Percentiles rank a stretch among this genome's conserved stretches.
Evolutionary conservation across 495 filamentous ascomycete species (phyloP).

Genomic region (Penicillium soppii): DNA sequence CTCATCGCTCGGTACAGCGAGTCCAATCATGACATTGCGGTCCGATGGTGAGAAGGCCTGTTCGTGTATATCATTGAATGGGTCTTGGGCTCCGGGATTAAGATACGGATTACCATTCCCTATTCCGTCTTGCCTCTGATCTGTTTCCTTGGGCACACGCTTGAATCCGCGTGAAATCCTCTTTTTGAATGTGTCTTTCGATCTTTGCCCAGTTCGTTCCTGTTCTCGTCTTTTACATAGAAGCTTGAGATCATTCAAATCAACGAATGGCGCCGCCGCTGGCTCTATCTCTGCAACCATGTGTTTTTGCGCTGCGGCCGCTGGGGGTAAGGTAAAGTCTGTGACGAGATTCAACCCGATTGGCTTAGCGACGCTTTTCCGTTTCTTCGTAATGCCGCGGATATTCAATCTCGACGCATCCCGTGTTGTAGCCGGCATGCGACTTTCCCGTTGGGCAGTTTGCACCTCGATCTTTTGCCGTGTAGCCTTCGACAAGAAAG

Average conservation of each 20-base stretch:
- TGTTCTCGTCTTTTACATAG: conserved; percentile 38
- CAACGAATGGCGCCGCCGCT: conserved; percentile 27
- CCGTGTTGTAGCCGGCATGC: conserved; percentile 6
- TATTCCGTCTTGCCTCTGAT: background rate
- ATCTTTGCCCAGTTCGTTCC: conserved; percentile 30
- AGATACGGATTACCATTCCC: conserved; percentile 20
- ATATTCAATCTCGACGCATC: conserved; percentile 15
- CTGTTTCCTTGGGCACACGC: conserved; percentile 16
- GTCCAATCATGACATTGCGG: conserved; percentile 75
- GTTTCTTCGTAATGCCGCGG: conserved; percentile 41
- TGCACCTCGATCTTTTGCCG: conserved; percentile 24
- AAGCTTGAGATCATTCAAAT: conserved; percentile 41
- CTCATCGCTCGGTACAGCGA: conserved; percentile 64
- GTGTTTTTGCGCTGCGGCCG: conserved; percentile 3
- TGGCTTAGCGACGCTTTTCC: conserved; percentile 42
- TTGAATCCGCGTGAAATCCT: conserved; percentile 17
- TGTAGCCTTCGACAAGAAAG: conserved; percentile 29
- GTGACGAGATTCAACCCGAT: conserved; percentile 66
- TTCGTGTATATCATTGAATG: conserved; percentile 26
- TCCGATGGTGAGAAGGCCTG: conserved; percentile 73
- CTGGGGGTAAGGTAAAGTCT: conserved; percentile 33
- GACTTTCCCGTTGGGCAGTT: conserved; percentile 5
- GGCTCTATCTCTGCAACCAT: background rate
- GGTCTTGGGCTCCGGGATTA: conserved; percentile 6
- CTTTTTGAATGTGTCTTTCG: conserved; percentile 27